phyloP scores from a whole-genome alignment of 371 early-diverging fungal genomes.

The Apophysomyces trapeziformis region DNA sequence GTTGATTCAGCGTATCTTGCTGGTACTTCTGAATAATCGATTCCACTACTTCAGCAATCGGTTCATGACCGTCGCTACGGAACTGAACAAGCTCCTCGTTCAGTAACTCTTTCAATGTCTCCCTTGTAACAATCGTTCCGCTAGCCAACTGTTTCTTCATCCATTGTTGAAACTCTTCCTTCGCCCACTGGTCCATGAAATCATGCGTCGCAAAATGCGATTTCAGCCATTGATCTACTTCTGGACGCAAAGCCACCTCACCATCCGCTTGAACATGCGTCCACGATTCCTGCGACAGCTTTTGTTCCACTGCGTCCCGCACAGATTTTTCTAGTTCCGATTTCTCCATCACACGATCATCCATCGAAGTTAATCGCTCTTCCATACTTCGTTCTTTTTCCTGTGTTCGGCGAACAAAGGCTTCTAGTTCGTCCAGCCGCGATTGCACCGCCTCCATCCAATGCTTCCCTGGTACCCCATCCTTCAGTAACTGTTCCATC shows the following conservation, averaged over 20 bases:
- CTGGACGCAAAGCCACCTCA: neutral
- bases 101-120: neutral
- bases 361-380: neutral
- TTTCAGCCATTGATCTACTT: neutral
- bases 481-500: neutral
- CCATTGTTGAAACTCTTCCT: too few relatives aligned
- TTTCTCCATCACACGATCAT: neutral
- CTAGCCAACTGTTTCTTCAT: neutral
- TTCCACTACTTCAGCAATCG: neutral
- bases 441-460: neutral
- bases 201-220: neutral
- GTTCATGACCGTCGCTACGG: neutral
- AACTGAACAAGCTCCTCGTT: neutral
- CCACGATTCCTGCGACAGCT: neutral
- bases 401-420: neutral
- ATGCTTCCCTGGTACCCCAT: too few relatives aligned
- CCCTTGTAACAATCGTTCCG: neutral
- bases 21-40: conserved; percentile 3
- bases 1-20: conserved; percentile 14
- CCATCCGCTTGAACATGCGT: neutral
- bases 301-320: neutral
- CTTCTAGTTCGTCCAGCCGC: neutral
- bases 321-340: neutral
- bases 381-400: neutral
- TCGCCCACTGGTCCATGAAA: neutral